Base-by-base conservation (phyloP, 2,329 filamentous ascomycete genomes). In the Didymella pinodella region DNA sequence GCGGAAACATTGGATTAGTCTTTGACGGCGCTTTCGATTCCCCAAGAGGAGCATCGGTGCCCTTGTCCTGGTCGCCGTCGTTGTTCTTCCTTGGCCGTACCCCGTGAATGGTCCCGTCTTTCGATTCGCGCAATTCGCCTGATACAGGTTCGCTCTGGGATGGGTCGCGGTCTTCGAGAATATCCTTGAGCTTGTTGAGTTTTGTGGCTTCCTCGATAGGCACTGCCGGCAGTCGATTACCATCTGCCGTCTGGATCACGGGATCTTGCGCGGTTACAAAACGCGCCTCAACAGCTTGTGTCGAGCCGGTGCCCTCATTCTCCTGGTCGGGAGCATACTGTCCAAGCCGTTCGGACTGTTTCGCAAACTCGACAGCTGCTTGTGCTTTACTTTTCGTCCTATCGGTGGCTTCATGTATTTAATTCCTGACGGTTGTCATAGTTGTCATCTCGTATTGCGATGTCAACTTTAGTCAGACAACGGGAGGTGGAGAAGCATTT, bases 1-100 rank as follows among this genome's bases (percentile, higher is more conserved):
- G 91, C 6, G 93, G 93, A 65, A 97, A 97, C 5, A 96, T 80
- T 3, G 91, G 90, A 65, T 93, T 89, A 2, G 91, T 93, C 63
- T 86, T 84, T 7, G 88, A 88, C 1, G 88, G 86, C 0, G 90
- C 88, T 28, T 81, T 71, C 16, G 77, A 78, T 58, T 77, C 71
- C 26, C 73, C 76, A 52, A 84, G 64, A 10, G 81, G 75, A 0
- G 76, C 82, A 32, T 81, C 79, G 16, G 57, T 60, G 3, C 52
- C 48, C 2, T 38, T 44, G 38, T 34, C 45, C 4, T 82, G 79
- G 54, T 80, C 82, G 73, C 70, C 77, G 54, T 81, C 61, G 20
- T 77, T 62, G 20, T 61, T 46, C 28, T 62, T 57, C 8, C 60
- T 58, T 3, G 73, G 68, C 41, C 70, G 64, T 6, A 73, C 73